A percentile compares a stretch with the other conserved stretches of the same genome.
Conservation (phyloP, 148 eudicot genomes). For the Oxyria digyna region DNA sequence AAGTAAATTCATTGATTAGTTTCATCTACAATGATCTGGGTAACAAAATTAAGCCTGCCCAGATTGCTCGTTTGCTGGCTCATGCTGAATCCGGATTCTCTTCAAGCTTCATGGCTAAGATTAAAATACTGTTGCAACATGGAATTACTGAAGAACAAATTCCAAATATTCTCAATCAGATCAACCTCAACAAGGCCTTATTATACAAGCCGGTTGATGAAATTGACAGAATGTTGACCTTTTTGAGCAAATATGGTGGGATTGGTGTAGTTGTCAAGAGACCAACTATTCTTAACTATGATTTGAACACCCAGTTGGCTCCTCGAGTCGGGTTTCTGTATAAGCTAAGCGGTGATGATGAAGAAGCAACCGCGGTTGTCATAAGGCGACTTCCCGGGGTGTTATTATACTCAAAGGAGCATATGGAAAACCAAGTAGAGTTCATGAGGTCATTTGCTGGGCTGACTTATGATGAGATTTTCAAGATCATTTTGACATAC, state of each 20-base stretch:
- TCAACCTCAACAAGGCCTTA: slow-evolving; percentile 55
- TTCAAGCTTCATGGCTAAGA: slow-evolving; percentile 48
- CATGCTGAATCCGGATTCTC: slow-evolving; percentile 38
- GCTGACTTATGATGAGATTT: slow-evolving; percentile 49
- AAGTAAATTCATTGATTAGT: slow-evolving; percentile 33
- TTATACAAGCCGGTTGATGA: slow-evolving; percentile 54
- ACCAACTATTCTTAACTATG: slow-evolving; percentile 61
- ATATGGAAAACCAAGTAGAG: slow-evolving; percentile 58
- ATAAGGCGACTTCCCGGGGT: slow-evolving; percentile 63
- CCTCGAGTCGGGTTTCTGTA: slow-evolving; percentile 56
- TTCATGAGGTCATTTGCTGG: slow-evolving; percentile 75
- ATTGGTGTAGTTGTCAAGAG: slow-evolving; percentile 48
- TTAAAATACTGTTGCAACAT: slow-evolving; percentile 31
- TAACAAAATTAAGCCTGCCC: slow-evolving; percentile 34
- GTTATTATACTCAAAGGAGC: slow-evolving; percentile 49
- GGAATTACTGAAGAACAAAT: slow-evolving; percentile 60
- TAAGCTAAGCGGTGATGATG: slow-evolving; percentile 54
- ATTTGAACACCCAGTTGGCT: slow-evolving; percentile 56
- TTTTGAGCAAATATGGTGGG: slow-evolving; percentile 59
- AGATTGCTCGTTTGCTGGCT: slow-evolving; percentile 49
- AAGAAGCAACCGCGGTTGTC: slow-evolving; percentile 38
- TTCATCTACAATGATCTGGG: slow-evolving; percentile 26
- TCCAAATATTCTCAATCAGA: slow-evolving; percentile 52
- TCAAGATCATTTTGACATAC: slow-evolving; percentile 54
- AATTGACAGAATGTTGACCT: slow-evolving; percentile 40